Percentiles rank a stretch among this genome's conserved stretches.
phyloP scores from a whole-genome alignment of 2,329 filamentous ascomycete genomes.

The Fusarium torulosum region DNA sequence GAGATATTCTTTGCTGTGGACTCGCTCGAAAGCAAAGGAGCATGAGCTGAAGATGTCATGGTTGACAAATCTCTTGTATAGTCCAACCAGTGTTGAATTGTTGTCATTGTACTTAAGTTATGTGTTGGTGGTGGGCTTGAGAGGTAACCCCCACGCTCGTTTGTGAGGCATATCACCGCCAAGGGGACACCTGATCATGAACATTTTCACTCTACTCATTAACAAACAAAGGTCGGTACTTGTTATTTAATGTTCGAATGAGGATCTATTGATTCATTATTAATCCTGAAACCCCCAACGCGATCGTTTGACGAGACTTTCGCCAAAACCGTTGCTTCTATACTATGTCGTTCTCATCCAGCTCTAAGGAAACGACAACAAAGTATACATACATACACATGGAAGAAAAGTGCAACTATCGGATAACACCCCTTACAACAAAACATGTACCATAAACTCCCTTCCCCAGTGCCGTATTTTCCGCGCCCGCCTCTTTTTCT shows the following conservation, averaged over 20 bases:
- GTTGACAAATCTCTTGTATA: slow-evolving; percentile 8
- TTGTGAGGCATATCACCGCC: too few species aligned
- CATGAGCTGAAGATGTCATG: not conserved
- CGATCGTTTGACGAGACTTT: slow-evolving; percentile 13
- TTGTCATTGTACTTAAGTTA: not conserved
- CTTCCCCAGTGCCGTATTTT: slow-evolving; percentile 22
- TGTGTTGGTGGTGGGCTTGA: not conserved
- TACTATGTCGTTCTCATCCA: slow-evolving; percentile 22
- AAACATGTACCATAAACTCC: slow-evolving; percentile 41
- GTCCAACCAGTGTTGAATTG: not conserved
- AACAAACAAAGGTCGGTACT: not conserved
- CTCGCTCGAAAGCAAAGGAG: not conserved
- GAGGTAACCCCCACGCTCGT: too few species aligned
- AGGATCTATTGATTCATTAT: slow-evolving; percentile 37
- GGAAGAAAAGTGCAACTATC: slow-evolving; percentile 38
- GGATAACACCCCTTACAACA: slow-evolving; percentile 45
- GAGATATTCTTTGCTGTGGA: not conserved
- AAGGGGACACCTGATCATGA: not conserved
- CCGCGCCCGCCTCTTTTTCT: slow-evolving; percentile 27
- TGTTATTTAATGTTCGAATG: slow-evolving; percentile 1
- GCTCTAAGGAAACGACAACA: slow-evolving; percentile 36
- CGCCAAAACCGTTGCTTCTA: slow-evolving; percentile 19
- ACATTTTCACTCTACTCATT: slow-evolving; percentile 1
- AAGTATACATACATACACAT: slow-evolving; percentile 43
- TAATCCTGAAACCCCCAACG: slow-evolving; percentile 39